Evolutionary conservation across 257 asterid genomes (phyloP).

Genomic region (Knoxia roxburghii): DNA sequence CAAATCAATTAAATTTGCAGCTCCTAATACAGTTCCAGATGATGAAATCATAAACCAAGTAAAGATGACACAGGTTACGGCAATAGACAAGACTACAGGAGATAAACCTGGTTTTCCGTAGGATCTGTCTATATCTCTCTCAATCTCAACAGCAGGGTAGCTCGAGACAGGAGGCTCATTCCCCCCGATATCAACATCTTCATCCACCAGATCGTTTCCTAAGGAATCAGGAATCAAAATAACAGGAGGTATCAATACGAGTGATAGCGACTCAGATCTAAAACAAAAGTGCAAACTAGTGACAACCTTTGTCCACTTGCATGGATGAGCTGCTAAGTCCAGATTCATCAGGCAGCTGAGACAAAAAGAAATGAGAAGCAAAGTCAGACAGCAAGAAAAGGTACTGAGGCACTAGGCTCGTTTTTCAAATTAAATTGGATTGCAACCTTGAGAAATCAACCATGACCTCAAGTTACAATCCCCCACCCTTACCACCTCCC

Average conservation of each 20-base stretch:
- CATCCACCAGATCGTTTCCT: slow-evolving; percentile 59
- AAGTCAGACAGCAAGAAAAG: slow-evolving; percentile 6
- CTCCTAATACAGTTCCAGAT: background rate
- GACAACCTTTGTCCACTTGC: slow-evolving; percentile 77
- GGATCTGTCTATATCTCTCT: slow-evolving; percentile 38
- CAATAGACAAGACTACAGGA: background rate
- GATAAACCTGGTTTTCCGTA: slow-evolving; percentile 21
- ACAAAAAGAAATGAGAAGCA: slow-evolving; percentile 18
- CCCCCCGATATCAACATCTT: slow-evolving; percentile 80
- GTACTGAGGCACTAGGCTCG: background rate
- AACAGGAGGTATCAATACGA: slow-evolving; percentile 9
- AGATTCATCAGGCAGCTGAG: slow-evolving; percentile 80
- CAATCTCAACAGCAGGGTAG: slow-evolving; percentile 59
- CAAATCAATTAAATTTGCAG: background rate
- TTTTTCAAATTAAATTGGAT: too few species aligned
- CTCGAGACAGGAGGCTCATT: slow-evolving; percentile 77
- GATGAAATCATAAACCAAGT: background rate
- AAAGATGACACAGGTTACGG: background rate
- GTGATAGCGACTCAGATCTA: slow-evolving; percentile 1
- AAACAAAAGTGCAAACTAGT: slow-evolving; percentile 7
- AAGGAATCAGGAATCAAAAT: slow-evolving; percentile 16
- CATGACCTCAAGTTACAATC: too few species aligned
- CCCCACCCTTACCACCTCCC: too few species aligned
- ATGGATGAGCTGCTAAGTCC: slow-evolving; percentile 86
- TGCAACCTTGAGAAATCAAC: too few species aligned